Evolutionary conservation across 305 asterid genomes (phyloP), one percentile per base, ranked within the genome.

Genomic region (Solanum hybrid): DNA sequence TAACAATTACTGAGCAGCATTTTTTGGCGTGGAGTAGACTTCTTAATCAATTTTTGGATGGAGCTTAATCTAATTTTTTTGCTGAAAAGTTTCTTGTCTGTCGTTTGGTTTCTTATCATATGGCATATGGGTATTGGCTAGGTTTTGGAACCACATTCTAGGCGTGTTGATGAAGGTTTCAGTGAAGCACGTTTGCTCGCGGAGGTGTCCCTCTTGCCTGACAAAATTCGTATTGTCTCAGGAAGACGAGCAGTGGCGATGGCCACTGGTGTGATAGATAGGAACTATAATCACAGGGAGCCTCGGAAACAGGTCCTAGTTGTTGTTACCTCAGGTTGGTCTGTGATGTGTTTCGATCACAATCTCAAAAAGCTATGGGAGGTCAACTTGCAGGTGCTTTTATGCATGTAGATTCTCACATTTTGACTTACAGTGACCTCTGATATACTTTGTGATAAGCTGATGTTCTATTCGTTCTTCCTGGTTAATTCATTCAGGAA

Each of bases 211-310:
- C 98, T 97, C 92, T 91, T 97, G 92, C 98, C 99, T 34, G 99
- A 96, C 91, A 96, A 96, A 89, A 92, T 94, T 88, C 98, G 99
- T 42, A 93, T 96, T 88, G 93, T 97, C 86, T 93, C 99, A 10
- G 99, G 99, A 84, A 95, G 99, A 92, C 97, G 98, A 78, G 98
- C 98, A 36, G 98, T 96, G 89, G 99, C 99, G 60, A 96, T 97
- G 98, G 99, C 98, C 60, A 92, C 99, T 19, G 99, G 99, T 87
- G 89, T 95, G 89, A 92, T 96, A 82, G 99, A 97, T 89, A 94
- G 94, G 87, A 92, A 86, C 81, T 96, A 95, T 89, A 94, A 94
- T 90, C 92, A 89, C 79, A 92, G 92, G 92, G 98, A 95, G 89
- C 95, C 95, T 64, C 94, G 91, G 64, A 97, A 97, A 92, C 98